Conservation (phyloP, 352 stramenopile genomes). For the Globisporangium heterothallicum region DNA sequence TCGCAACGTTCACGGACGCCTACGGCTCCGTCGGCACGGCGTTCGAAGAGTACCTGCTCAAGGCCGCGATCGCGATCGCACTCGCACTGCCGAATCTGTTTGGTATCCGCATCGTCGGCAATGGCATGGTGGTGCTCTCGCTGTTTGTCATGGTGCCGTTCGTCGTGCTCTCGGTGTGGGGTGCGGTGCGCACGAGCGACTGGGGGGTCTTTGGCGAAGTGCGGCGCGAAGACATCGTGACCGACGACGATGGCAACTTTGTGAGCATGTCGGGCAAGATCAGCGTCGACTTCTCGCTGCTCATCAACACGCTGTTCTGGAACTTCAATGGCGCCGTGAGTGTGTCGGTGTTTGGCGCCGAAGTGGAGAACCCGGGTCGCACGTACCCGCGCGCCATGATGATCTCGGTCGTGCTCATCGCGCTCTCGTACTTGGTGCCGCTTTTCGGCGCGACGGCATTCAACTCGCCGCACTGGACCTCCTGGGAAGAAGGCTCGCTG, state of each 20-base stretch:
- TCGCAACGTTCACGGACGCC: conserved; percentile 35
- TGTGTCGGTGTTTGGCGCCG: conserved; percentile 83
- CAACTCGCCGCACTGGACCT: conserved; percentile 46
- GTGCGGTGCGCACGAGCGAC: conserved; percentile 17
- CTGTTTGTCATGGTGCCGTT: conserved; percentile 90
- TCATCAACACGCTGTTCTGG: conserved; percentile 95
- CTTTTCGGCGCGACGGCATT: conserved; percentile 77
- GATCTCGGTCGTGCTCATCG: conserved; percentile 70
- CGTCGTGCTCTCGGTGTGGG: conserved; percentile 54
- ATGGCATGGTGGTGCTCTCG: conserved; percentile 66
- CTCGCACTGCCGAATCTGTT: conserved; percentile 40
- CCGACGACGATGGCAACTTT: conserved; percentile 25
- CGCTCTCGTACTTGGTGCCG: conserved; percentile 84
- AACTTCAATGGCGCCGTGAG: conserved; percentile 92
- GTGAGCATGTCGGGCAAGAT: conserved; percentile 32
- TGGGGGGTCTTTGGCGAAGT: conserved; percentile 34
- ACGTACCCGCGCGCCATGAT: conserved; percentile 85
- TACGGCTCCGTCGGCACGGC: conserved; percentile 26
- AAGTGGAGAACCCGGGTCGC: conserved; percentile 76
- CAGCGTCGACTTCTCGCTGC: conserved; percentile 68
- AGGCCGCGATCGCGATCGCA: conserved; percentile 31
- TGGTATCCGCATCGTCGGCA: conserved; percentile 79
- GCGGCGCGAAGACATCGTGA: conserved; percentile 28
- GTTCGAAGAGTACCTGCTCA: conserved; percentile 34
- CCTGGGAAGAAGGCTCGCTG: conserved; percentile 91